A percentile compares a stretch with the other conserved stretches of the same genome.
phyloP scores from a whole-genome alignment of 768 basidiomycete genomes.

The Amylocystis lapponica region DNA sequence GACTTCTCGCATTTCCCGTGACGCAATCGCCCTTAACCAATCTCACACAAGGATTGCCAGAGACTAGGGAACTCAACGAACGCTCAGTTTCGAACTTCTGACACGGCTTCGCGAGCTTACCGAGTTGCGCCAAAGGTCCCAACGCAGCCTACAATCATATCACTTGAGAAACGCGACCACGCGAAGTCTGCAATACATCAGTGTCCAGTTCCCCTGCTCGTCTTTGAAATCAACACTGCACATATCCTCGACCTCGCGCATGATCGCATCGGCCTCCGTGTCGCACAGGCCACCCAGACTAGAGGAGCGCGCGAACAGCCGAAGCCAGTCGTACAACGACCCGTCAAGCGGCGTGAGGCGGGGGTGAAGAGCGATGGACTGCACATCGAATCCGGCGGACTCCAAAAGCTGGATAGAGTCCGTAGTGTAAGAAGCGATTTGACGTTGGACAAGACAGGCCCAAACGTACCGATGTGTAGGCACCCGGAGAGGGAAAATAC shows the following conservation, averaged over 20 bases:
- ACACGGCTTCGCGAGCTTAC: too few relatives aligned
- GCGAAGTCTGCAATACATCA: slow-evolving; percentile 71
- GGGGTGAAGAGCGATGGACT: slow-evolving; percentile 49
- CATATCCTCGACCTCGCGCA: slow-evolving; percentile 55
- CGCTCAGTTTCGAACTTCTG: too few relatives aligned
- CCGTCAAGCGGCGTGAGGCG: slow-evolving; percentile 46
- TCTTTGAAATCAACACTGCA: slow-evolving; percentile 54
- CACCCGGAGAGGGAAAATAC: slow-evolving; percentile 73
- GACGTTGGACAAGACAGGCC: background rate
- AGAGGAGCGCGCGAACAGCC: slow-evolving; percentile 55
- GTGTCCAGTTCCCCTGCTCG: slow-evolving; percentile 52
- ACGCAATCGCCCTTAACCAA: too few relatives aligned
- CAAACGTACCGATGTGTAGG: slow-evolving; percentile 50
- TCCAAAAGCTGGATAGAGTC: slow-evolving; percentile 43
- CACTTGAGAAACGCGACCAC: slow-evolving; percentile 51
- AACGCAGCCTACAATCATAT: too few relatives aligned
- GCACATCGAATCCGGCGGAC: slow-evolving; percentile 49
- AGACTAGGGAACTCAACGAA: too few relatives aligned
- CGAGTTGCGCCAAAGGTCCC: too few relatives aligned
- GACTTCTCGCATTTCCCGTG: too few relatives aligned
- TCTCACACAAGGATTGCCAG: too few relatives aligned
- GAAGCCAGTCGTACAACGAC: slow-evolving; percentile 61
- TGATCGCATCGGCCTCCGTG: slow-evolving; percentile 50
- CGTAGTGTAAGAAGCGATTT: background rate
- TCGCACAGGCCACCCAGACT: slow-evolving; percentile 52